Evolutionary conservation across 2,329 filamentous ascomycete genomes (phyloP), one percentile per base, ranked within the genome.

Genomic region (Paraphaeosphaeria sporulosa): DNA sequence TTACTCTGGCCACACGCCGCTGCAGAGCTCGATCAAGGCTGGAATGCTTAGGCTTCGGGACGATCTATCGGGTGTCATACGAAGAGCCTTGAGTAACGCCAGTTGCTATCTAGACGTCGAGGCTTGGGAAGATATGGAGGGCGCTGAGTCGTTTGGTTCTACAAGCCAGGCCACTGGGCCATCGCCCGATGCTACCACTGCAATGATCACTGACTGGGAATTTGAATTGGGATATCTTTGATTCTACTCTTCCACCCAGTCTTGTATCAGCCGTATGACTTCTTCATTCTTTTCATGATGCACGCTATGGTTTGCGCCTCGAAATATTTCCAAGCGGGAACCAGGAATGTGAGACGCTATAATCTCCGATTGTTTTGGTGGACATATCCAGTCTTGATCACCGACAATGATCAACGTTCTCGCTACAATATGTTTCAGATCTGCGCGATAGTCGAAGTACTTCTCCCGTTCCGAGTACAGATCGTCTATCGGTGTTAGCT

Each of bases 321-420:
- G 56, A 0, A 78, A 69, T 9, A 75, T 53, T 5, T 76, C 64
- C 17, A 79, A 54, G 5, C 69, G 64, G 3, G 75, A 71, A 0
- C 64, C 48, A 0, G 70, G 69, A 0, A 79, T 69, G 4, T 57
- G 60, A 4, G 66, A 58, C 0, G 71, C 72, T 36, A 78, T 78
- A 19, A 75, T 54, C 27, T 63, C 62, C 12, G 77, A 78, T 54
- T 78, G 49, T 23, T 30, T 36, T 7, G 49, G 71, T 2, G 78
- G 76, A 42, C 78, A 81, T 15, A 81, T 80, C 78, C 79, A 80
- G 55, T 80, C 78, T 56, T 74, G 67, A 3, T 73, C 72, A 2
- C 78, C 78, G 3, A 79, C 76, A 10, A 80, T 57, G 1, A 80
- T 72, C 36, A 80, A 61, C 0, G 78, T 78, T 44, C 72, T 75